Evolutionary conservation across 805 yeast species (phyloP), one percentile per base, ranked within the genome.

Genomic region (Brettanomyces nanus): DNA sequence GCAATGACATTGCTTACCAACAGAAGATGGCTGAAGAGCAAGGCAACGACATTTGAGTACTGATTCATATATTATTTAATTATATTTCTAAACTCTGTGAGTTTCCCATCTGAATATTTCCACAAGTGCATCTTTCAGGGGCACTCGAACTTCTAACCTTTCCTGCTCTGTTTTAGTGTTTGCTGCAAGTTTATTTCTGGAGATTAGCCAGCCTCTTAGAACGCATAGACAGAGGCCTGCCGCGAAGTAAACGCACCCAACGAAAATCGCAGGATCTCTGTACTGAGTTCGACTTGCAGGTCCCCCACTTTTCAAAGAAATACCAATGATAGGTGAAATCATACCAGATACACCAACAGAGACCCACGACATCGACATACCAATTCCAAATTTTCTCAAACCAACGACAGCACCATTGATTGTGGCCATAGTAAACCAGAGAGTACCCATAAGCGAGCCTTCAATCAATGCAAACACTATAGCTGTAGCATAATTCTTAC

Each of bases 1-100:
- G 82, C 15, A 69, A 71, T 40, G 89, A 83, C 57, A 82, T 83
- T 52, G 86, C 79, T 19, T 66, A 63, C 56, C 92, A 83, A 49
- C 80, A 84, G 28, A 68, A 71, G 59, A 75, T 63, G 66, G 89
- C 90, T 29, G 68, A 77, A 45, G 74, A 72, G 51, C 92, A 83
- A 62, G 89, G 82, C 21, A 80, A 82, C 51, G 89, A 83, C 52
- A 51, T 51, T 13, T 31, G n/a, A 18, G 20, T 30, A n/a, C 14
- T 15, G 18, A 3, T 11, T 15, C 21, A 15, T 30, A 10, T 23
- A 13, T 19, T 7, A 7, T 14, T 30, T 30, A 15, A 15, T 30
- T 30, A 15, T 14, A 7, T 30, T 7, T 30, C n/a, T n/a, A 34
- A 4, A 34, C 31, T 31, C 27, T 34, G 13, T 19, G 17, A 13